Evolutionary conservation across 768 basidiomycete species (phyloP).

Genomic region (Boletus subparvulus): DNA sequence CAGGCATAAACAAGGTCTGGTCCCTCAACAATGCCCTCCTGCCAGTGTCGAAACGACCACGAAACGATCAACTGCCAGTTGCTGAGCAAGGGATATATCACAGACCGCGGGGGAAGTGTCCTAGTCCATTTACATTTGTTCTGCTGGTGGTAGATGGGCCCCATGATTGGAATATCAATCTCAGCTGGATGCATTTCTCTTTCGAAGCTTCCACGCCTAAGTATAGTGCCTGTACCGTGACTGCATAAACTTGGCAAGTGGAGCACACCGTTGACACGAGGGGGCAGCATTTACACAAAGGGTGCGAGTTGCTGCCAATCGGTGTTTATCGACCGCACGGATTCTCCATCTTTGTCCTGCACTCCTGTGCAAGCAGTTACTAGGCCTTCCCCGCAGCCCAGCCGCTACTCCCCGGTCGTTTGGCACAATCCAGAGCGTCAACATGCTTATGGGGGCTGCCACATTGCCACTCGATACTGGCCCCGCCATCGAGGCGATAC

Average conservation of each 20-base stretch:
- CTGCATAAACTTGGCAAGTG: slow-evolving; percentile 8
- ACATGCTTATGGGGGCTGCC: not conserved
- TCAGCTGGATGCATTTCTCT: not conserved
- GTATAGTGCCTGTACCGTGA: not conserved
- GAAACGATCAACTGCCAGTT: not conserved
- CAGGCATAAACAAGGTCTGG: slow-evolving; percentile 3
- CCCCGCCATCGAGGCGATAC: not conserved
- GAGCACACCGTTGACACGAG: not conserved
- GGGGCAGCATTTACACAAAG: not conserved
- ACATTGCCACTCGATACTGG: slow-evolving; percentile 1
- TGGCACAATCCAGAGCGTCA: not conserved
- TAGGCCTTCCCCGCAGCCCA: slow-evolving; percentile 1
- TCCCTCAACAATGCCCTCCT: not conserved
- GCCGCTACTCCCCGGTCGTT: not conserved
- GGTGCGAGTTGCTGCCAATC: not conserved
- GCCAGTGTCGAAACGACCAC: not conserved
- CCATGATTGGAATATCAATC: not conserved
- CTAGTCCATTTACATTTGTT: not conserved
- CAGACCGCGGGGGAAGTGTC: not conserved
- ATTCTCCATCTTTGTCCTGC: not conserved
- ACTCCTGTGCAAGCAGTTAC: not conserved
- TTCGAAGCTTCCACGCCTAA: not conserved
- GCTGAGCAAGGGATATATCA: not conserved
- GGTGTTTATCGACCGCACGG: not conserved
- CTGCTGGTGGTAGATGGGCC: not conserved